Evolutionary conservation across 2,329 filamentous ascomycete species (phyloP), one percentile per base, ranked within the genome.

Genomic region (Exophiala spinifera): DNA sequence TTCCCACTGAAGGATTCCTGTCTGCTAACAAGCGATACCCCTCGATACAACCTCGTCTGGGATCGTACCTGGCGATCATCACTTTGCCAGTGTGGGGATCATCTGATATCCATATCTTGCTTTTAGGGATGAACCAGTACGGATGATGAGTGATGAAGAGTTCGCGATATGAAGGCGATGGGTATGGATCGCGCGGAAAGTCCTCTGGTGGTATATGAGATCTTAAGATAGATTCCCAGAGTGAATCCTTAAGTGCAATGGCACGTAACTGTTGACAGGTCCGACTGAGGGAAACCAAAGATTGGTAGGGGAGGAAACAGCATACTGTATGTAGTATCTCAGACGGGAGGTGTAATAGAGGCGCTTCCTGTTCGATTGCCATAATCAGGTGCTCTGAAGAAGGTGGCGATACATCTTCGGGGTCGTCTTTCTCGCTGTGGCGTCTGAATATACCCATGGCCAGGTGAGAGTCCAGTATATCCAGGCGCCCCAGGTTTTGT

Each of bases 71-170:
- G n/a, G 81, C 79, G 36, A 96, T 66, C 21, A 95, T 78, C 39
- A 96, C 70, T 66, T 87, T 87, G 0, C 91, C 91, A 1, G 81
- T 85, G 45, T 89, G 78, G 25, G 85, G 80, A 1, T 77, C 79
- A 69, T 96, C 89, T 55, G 84, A 82, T 66, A 96, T 92, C 91
- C 91, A 96, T 60, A 96, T 76, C 70, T 88, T 91, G 67, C 88
- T 78, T 48, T 81, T 83, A 0, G 88, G 79, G 1, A 96, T 76
- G 65, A 95, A 96, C 91, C 91, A 96, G 64, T 86, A 83, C 0
- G 87, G 86, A 60, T 94, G 81, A 67, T 94, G 88, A 17, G 84
- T 79, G 39, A 79, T 74, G 68, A 88, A 96, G 2, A 96, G 80
- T 21, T 87, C 79, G 53, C 82, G 82, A 70, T 85, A 96, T 20